These are phyloP conservation scores for Candida sp. DNA, from an alignment of 1,139 yeast species.

Conservation along the genomic window DNA sequence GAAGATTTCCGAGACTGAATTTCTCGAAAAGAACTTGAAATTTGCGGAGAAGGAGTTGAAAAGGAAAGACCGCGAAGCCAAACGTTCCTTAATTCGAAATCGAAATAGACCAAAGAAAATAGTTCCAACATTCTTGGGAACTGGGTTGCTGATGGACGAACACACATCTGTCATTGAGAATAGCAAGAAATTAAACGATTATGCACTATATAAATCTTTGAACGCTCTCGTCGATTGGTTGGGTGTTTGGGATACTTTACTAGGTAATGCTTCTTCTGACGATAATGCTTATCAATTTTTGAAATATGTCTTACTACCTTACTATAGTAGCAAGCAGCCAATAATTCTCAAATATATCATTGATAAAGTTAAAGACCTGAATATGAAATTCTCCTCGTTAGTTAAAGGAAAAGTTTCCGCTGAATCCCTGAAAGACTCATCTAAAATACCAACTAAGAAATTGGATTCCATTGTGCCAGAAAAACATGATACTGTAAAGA, in stretches of 20 bases:
- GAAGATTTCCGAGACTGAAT: slow-evolving; percentile 24
- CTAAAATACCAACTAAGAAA: neutral
- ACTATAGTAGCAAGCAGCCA: slow-evolving; percentile 49
- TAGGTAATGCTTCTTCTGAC: slow-evolving; percentile 26
- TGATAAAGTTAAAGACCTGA: slow-evolving; percentile 48
- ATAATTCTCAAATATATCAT: slow-evolving; percentile 43
- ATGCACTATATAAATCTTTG: slow-evolving; percentile 20
- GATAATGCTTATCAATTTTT: slow-evolving; percentile 45
- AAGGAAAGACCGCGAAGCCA: slow-evolving; percentile 18
- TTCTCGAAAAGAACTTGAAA: slow-evolving; percentile 15
- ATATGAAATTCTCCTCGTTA: slow-evolving; percentile 22
- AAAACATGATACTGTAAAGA: neutral
- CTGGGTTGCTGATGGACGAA: slow-evolving; percentile 25
- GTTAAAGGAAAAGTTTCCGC: neutral
- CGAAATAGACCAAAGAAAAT: slow-evolving; percentile 26
- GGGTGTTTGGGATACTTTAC: slow-evolving; percentile 52
- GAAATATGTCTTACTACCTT: slow-evolving; percentile 53
- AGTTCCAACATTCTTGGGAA: slow-evolving; percentile 41
- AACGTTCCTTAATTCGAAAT: slow-evolving; percentile 36
- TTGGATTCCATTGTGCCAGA: neutral
- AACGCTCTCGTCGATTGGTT: slow-evolving; percentile 51
- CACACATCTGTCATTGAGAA: neutral
- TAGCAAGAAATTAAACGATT: slow-evolving; percentile 9
- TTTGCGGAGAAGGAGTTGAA: slow-evolving; percentile 20
- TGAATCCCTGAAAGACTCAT: neutral